phyloP scores from a whole-genome alignment of 2,329 filamentous ascomycete species.

The Trichoderma polysporum region DNA sequence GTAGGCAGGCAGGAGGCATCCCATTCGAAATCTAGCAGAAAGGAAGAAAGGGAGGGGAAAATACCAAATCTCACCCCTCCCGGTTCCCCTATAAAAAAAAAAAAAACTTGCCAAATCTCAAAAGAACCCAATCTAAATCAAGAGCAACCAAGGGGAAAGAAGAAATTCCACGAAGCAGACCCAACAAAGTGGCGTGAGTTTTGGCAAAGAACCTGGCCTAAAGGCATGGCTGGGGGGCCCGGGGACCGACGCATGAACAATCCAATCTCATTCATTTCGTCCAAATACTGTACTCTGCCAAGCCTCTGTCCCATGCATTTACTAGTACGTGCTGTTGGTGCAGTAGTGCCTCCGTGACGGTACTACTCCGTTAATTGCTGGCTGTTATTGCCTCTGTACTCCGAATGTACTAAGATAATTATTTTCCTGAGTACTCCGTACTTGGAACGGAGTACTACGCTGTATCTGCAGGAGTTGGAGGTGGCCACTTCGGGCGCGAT shows the following conservation, averaged over 20 bases:
- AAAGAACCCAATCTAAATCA: background rate
- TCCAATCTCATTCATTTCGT: slow-evolving; percentile 3
- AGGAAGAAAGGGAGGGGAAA: background rate
- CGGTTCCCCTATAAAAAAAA: background rate
- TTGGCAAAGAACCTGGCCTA: background rate
- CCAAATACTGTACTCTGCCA: background rate
- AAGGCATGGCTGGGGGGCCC: background rate
- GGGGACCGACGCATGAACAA: slow-evolving; percentile 1
- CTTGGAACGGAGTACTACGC: no score
- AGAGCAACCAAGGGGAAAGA: background rate
- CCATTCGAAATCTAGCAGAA: background rate
- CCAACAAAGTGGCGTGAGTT: slow-evolving; percentile 10
- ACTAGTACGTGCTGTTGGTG: background rate
- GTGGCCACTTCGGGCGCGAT: background rate
- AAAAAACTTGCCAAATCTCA: background rate
- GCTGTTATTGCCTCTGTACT: background rate
- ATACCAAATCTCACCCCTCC: background rate
- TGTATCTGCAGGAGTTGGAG: no score
- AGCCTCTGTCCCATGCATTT: slow-evolving; percentile 2
- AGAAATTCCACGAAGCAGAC: background rate
- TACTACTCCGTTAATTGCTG: background rate
- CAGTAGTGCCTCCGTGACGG: no score
- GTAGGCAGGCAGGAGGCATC: background rate
- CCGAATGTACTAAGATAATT: no score
- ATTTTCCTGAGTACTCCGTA: no score